Evolutionary conservation across 495 filamentous ascomycete species (phyloP).

Genomic region (Lasiosphaeria hispida): DNA sequence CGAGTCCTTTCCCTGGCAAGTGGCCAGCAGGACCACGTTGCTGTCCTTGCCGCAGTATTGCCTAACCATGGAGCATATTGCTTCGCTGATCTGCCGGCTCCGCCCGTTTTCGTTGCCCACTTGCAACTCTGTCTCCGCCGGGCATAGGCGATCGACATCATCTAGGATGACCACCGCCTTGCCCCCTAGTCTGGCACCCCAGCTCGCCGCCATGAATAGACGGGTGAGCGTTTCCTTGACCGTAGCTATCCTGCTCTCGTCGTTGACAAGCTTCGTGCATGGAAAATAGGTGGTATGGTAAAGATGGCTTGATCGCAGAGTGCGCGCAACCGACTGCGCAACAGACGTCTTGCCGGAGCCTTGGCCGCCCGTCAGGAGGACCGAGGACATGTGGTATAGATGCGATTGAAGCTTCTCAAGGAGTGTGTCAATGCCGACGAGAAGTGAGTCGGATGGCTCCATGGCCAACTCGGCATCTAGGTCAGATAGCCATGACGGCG

Average conservation of each 20-base stretch:
- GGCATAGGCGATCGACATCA: slow-evolving; percentile 89
- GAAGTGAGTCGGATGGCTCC: slow-evolving; percentile 50
- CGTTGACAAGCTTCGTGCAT: slow-evolving; percentile 78
- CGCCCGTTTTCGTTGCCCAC: slow-evolving; percentile 88
- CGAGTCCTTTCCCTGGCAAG: slow-evolving; percentile 86
- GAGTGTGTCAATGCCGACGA: slow-evolving; percentile 82
- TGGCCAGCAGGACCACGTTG: slow-evolving; percentile 83
- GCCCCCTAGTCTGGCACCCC: slow-evolving; percentile 83
- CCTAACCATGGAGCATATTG: slow-evolving; percentile 75
- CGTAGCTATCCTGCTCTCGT: slow-evolving; percentile 80
- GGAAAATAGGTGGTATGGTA: slow-evolving; percentile 79
- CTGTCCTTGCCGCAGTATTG: slow-evolving; percentile 73
- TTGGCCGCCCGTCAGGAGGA: slow-evolving; percentile 81
- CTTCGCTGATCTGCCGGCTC: slow-evolving; percentile 87
- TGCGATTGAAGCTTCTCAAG: slow-evolving; percentile 67
- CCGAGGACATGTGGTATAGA: slow-evolving; percentile 80
- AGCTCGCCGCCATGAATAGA: slow-evolving; percentile 82
- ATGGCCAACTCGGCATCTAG: slow-evolving; percentile 50
- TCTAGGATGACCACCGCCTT: slow-evolving; percentile 82
- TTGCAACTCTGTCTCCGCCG: slow-evolving; percentile 86
- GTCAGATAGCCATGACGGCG: slow-evolving; percentile 52
- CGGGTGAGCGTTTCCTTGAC: slow-evolving; percentile 85
- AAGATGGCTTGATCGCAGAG: slow-evolving; percentile 61
- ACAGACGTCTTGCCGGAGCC: slow-evolving; percentile 87
- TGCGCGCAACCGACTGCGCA: slow-evolving; percentile 57